Conservation (phyloP, 2,329 filamentous ascomycete species). For the Ophiocordyceps robertsii region DNA sequence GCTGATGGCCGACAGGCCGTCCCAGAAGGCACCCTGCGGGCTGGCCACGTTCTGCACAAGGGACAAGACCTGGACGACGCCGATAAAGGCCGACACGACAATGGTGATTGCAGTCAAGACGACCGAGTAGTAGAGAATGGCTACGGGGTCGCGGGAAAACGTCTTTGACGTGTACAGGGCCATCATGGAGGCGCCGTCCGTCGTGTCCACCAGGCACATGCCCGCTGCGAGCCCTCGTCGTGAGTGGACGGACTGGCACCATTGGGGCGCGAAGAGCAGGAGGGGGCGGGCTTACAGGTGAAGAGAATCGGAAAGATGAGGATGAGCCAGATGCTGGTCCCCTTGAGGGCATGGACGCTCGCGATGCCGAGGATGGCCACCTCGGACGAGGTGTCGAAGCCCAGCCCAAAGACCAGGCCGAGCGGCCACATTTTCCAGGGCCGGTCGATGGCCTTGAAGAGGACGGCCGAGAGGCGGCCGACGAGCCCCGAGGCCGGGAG, state of each 20-base stretch:
- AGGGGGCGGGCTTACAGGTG: constrained; percentile 42
- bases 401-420: constrained; percentile 78
- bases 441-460: constrained; percentile 61
- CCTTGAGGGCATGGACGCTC: constrained; percentile 71
- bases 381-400: constrained; percentile 92
- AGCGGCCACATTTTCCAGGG: constrained; percentile 97
- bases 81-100: constrained; percentile 72
- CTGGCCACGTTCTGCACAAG: constrained; percentile 64
- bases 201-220: constrained; percentile 91
- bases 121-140: constrained; percentile 87
- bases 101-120: constrained; percentile 77
- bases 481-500: constrained; percentile 69
- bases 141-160: constrained; percentile 69
- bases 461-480: constrained; percentile 53
- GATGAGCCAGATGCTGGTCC: constrained; percentile 88
- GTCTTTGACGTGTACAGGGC: constrained; percentile 73
- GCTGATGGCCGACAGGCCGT: constrained; percentile 62
- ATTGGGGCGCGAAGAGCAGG: neutral
- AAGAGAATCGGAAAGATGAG: constrained; percentile 84
- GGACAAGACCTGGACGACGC: constrained; percentile 69
- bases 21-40: constrained; percentile 72
- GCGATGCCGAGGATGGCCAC: constrained; percentile 85
- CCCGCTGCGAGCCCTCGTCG: constrained; percentile 39
- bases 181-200: constrained; percentile 91
- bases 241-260: neutral